These are phyloP conservation scores for Amphirosellinia nigrospora DNA, from an alignment of 495 filamentous ascomycete genomes.

Conservation along the genomic window DNA sequence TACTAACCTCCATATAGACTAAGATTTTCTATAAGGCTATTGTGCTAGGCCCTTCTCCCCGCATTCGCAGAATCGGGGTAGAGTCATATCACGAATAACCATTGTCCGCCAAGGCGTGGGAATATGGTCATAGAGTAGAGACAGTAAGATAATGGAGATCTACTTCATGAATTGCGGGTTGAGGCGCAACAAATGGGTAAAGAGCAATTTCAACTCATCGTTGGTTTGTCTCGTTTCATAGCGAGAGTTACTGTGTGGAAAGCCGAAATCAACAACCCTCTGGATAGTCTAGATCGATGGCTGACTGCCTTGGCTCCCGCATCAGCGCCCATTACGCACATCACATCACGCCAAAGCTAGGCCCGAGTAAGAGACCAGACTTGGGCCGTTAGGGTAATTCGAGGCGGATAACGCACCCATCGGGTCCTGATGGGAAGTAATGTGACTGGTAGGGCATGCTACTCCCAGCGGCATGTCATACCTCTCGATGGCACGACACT, in stretches of 20 bases:
- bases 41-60: background rate
- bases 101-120: background rate
- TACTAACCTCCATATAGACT: background rate
- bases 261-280: background rate
- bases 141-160: background rate
- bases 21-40: background rate
- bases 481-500: conserved; percentile 8
- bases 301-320: background rate
- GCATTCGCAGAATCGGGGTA: background rate
- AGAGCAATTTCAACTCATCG: background rate
- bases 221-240: background rate
- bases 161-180: background rate
- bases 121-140: background rate
- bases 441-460: conserved; percentile 14
- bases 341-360: conserved; percentile 1
- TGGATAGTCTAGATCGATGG: conserved; percentile 3
- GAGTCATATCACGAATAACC: background rate
- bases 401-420: background rate
- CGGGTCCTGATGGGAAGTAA: background rate
- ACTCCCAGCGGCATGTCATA: conserved; percentile 3
- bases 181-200: background rate
- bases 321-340: background rate
- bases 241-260: background rate
- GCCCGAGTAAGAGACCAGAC: background rate
- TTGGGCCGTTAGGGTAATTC: background rate